Evolutionary conservation across 768 basidiomycete species (phyloP).

Genomic region (Boletus vinaceobasis): DNA sequence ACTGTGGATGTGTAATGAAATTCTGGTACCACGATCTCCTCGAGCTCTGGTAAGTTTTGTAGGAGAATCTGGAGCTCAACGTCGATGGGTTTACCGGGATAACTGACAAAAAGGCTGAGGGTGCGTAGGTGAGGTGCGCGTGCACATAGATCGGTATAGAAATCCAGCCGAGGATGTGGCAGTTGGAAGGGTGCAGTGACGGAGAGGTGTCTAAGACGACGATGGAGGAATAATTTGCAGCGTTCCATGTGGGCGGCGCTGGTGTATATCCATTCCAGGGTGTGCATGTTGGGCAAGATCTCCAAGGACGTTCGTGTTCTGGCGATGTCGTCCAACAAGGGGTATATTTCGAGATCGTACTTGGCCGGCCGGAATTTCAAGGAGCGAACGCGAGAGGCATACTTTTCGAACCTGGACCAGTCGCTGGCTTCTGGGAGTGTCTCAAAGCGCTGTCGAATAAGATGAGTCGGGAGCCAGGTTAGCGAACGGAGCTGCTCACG

Average conservation of each 20-base stretch:
- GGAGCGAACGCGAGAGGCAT: slow-evolving; percentile 47
- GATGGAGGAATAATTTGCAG: slow-evolving; percentile 57
- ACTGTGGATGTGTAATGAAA: slow-evolving; percentile 48
- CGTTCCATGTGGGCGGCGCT: slow-evolving; percentile 29
- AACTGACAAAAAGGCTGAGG: slow-evolving; percentile 44
- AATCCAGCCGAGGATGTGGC: slow-evolving; percentile 1
- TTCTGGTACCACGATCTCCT: slow-evolving; percentile 48
- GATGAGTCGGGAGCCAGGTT: background rate
- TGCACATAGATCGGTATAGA: slow-evolving; percentile 39
- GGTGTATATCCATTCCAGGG: slow-evolving; percentile 45
- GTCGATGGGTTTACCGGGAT: slow-evolving; percentile 42
- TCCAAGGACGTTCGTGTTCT: slow-evolving; percentile 50
- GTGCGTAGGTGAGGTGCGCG: slow-evolving; percentile 50
- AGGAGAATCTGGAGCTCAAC: slow-evolving; percentile 39
- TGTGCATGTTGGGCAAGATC: slow-evolving; percentile 53
- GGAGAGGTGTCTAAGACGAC: slow-evolving; percentile 40
- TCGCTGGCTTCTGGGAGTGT: slow-evolving; percentile 42
- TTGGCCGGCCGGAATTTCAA: slow-evolving; percentile 23
- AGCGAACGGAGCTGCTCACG: slow-evolving; percentile 6
- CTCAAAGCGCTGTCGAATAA: slow-evolving; percentile 37
- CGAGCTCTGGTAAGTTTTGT: slow-evolving; percentile 40
- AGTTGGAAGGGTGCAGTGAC: slow-evolving; percentile 28
- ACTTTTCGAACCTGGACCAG: slow-evolving; percentile 56
- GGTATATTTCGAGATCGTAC: slow-evolving; percentile 13
- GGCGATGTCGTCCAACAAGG: slow-evolving; percentile 48